A percentile compares a stretch with the other conserved stretches of the same genome.
Evolutionary conservation across 225 moss, liverwort and hornwort species (phyloP).

Genomic region (Asterella californica): DNA sequence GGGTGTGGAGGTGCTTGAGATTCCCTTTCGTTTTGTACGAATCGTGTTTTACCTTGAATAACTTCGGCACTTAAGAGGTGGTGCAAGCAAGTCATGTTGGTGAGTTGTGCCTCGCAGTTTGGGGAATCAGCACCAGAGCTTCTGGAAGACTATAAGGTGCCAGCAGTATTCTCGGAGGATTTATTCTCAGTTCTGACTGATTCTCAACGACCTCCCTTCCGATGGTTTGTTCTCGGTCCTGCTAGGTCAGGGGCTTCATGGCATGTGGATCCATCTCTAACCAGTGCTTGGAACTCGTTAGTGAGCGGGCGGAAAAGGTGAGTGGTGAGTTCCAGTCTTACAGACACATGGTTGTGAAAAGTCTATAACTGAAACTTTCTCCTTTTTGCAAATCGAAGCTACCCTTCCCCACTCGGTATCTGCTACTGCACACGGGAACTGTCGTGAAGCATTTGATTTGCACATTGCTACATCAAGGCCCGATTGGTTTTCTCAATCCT

Average conservation of each 20-base stretch:
- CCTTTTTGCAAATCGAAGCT: neutral
- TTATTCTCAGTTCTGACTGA: conserved; percentile 75
- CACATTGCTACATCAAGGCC: neutral
- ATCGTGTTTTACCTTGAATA: no score
- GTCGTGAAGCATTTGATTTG: neutral
- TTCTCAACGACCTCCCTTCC: conserved; percentile 71
- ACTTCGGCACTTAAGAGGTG: neutral
- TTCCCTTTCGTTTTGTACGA: neutral
- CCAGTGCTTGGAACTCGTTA: conserved; percentile 97
- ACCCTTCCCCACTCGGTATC: neutral
- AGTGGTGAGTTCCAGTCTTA: conserved; percentile 19
- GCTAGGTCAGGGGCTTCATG: conserved; percentile 96
- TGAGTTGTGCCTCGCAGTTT: conserved; percentile 51
- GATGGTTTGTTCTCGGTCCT: conserved; percentile 96
- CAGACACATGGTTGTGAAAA: neutral
- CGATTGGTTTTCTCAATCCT: neutral
- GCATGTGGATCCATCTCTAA: conserved; percentile 99
- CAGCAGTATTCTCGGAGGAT: conserved; percentile 83
- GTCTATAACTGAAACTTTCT: neutral
- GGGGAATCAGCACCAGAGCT: conserved; percentile 85
- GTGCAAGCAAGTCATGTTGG: neutral
- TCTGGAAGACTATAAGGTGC: conserved; percentile 81
- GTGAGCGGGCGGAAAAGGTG: conserved; percentile 95
- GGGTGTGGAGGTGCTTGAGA: neutral
- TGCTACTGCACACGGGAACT: neutral